Evolutionary conservation across 148 eudicot genomes (phyloP), one percentile per base, ranked within the genome.

Genomic region (Agrostemma githago): DNA sequence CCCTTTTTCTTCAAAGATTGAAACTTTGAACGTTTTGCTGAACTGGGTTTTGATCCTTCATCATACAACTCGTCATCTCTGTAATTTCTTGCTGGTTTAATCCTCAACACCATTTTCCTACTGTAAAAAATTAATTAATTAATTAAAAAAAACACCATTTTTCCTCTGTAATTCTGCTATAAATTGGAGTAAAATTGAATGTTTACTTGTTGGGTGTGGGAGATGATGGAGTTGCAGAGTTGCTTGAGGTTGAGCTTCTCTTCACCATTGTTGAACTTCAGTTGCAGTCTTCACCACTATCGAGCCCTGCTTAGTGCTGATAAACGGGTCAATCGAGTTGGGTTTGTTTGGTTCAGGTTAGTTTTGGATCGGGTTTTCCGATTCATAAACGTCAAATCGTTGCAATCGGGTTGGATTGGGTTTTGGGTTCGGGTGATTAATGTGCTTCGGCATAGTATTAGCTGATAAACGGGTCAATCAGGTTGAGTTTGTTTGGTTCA

Each of bases 31-130:
- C 78, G 70, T 69, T 79, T 79, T 62, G 10, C 7, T 37, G 73
- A 66, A 5, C 15, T 60, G 77, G 76, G 66, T 69, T 46, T 53
- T 61, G 38, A 7, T 75, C 71, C 77, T 75, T 34, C 8, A 12
- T 72, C 80, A n/a, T 21, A 17, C 3, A 74, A 73, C 66, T 83
- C 80, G 8, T 74, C 71, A 8, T 65, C 72, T 26, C 54, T 64
- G 17, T 2, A 73, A 51, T 61, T 74, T 54, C 40, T 77, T 8
- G 76, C 14, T 41, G 85, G 53, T 77, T 58, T 81, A 53, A 73
- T 21, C 77, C 76, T 84, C 80, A 85, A 67, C 2, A 69, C 60
- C 72, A 71, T 26, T 71, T 56, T 71, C 4, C 43, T 39, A 56
- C 62, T 56, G 74, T 26, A 2, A 67, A 43, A 5, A 67, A 42